Evolutionary conservation across 2,329 filamentous ascomycete species (phyloP).

Genomic region (Phoma sp.): DNA sequence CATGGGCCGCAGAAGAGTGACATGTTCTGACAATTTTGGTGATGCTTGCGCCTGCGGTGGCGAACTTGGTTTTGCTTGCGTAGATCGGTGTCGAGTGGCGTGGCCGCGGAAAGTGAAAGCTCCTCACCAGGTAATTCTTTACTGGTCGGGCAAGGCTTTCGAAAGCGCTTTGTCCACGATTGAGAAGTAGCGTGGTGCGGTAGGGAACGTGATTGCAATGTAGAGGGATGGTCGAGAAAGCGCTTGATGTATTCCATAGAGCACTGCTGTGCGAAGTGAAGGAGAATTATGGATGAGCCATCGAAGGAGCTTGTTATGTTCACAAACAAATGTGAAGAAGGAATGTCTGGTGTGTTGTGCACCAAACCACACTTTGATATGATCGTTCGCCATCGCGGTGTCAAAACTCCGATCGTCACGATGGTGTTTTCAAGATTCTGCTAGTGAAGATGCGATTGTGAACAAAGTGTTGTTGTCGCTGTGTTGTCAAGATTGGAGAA

Average conservation of each 20-base stretch:
- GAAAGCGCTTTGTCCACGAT: neutral
- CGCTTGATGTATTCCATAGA: conserved; percentile 19
- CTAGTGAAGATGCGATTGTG: neutral
- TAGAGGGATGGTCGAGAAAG: neutral
- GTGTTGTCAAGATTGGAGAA: neutral
- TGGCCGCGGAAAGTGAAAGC: neutral
- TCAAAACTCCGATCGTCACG: no score
- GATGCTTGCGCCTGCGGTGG: conserved; percentile 16
- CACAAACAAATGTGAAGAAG: neutral
- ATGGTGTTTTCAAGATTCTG: no score
- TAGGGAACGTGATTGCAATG: neutral
- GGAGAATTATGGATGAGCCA: neutral
- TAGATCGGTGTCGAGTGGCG: neutral
- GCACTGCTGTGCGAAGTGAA: conserved; percentile 4
- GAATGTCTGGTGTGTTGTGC: neutral
- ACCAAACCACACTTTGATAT: neutral
- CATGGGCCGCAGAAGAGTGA: conserved; percentile 36
- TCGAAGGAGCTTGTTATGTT: neutral
- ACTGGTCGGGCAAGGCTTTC: neutral
- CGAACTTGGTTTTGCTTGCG: neutral
- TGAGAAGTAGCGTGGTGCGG: neutral
- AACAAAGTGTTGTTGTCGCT: neutral
- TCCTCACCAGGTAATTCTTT: neutral
- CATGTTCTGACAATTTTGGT: conserved; percentile 13
- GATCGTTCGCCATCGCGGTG: neutral